Base-by-base conservation (phyloP, 768 basidiomycete species). In the Lentinula lateritia region DNA sequence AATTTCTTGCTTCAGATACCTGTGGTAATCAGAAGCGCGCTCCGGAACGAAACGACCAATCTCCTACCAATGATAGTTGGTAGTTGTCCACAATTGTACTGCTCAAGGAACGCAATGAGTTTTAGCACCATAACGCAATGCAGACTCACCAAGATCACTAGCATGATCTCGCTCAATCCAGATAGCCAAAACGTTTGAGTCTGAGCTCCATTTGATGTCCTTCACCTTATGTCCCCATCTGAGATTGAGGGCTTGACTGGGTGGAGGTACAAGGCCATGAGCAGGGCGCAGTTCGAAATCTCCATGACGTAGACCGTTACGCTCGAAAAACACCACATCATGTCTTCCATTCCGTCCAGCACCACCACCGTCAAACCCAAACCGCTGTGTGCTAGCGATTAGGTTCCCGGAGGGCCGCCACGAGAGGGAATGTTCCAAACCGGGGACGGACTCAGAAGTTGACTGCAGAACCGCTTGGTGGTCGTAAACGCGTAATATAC, bases 1-100 rank as follows among this genome's bases (percentile, higher is more conserved):
- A 39, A 97, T 77, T 70, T 95, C 93, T 70, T 96, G 93, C 73
- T 98, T 98, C 62, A 98, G 82, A 75, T 98, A 97, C 90, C 90
- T 92, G 61, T 15, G 45, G 41, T 13, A 35, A 28, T 43, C 20
- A 32, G 23, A 16, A 15, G 34, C 18, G 35, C 42, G 56, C 8
- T 5, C 46, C 28, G 9, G 13, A 38, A 23, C 6, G 35, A 34
- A 50, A 12, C 53, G 41, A 13, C 8, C 6, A 3, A 6, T 38
- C 2, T 18, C 70, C 28, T 66, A 90, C 93, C 97, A 98, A 69
- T 98, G 89, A 72, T 97, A 98, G 70, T 99, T 99, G 35, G 91
- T 87, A 6, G 82, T 92, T 1, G 93, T 90, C 94, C 95, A 99
- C 0, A 98, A 76, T 75, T 99, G 97, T 16, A 98, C 93, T 88